Percentiles rank a stretch among this genome's conserved stretches.
phyloP scores from a whole-genome alignment of 768 basidiomycete species.

The Boletellus emodensis region DNA sequence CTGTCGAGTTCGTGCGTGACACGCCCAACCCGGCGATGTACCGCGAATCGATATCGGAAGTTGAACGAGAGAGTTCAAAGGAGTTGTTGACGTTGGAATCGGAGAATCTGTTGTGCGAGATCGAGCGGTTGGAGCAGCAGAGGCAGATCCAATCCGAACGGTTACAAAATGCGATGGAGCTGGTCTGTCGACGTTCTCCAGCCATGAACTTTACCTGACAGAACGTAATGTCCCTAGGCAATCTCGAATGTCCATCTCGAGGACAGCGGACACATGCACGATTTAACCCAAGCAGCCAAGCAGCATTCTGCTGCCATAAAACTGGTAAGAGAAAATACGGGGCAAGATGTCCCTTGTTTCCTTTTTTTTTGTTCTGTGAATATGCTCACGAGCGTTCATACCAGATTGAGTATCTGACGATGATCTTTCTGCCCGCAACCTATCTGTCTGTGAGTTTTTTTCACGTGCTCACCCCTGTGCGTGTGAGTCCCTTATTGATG shows the following conservation, averaged over 20 bases:
- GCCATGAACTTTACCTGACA: neutral
- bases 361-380: neutral
- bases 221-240: conserved; percentile 34
- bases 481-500: no score
- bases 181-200: conserved; percentile 18
- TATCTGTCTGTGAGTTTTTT: conserved; percentile 33
- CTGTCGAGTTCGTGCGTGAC: conserved; percentile 44
- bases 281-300: conserved; percentile 45
- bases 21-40: conserved; percentile 50
- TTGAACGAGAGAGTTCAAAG: conserved; percentile 4
- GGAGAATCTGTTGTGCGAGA: conserved; percentile 34
- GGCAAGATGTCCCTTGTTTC: neutral
- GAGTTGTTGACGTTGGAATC: conserved; percentile 17
- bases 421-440: conserved; percentile 57
- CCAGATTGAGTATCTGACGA: conserved; percentile 54
- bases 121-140: conserved; percentile 37
- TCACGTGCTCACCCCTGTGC: no score
- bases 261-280: conserved; percentile 50
- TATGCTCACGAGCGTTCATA: neutral
- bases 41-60: conserved; percentile 7
- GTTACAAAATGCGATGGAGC: conserved; percentile 28
- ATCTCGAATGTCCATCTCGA: conserved; percentile 57
- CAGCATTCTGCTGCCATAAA: conserved; percentile 41
- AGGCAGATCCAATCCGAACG: conserved; percentile 28
- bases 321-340: conserved; percentile 7